Percentiles rank a stretch among this genome's conserved stretches.
Conservation (phyloP, 2,329 filamentous ascomycete species). For the Cercospora sp. region DNA sequence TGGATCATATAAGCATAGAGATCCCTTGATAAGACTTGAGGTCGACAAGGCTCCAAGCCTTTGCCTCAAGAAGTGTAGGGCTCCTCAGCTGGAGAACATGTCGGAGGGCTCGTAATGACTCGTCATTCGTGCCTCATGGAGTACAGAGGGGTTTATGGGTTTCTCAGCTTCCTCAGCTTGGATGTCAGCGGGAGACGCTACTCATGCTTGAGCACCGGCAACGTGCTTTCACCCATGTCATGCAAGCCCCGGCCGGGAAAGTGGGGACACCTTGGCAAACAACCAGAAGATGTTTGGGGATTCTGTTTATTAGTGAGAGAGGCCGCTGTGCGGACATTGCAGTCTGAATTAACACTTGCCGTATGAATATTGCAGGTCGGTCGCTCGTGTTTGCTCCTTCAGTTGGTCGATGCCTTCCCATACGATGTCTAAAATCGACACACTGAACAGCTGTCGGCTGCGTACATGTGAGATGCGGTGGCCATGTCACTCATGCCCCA, state of each 20-base stretch:
- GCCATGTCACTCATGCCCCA: background rate
- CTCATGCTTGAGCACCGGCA: background rate
- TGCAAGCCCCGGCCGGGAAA: background rate
- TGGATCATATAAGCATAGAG: background rate
- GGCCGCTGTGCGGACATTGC: background rate
- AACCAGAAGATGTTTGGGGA: background rate
- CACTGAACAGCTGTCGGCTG: background rate
- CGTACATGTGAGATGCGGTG: background rate
- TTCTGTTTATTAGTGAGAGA: background rate
- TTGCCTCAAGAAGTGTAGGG: background rate
- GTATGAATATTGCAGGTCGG: background rate
- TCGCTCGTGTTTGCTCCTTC: background rate
- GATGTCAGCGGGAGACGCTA: background rate
- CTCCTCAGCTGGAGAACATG: background rate
- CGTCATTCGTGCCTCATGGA: background rate
- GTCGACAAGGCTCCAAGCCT: background rate
- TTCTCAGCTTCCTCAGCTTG: background rate
- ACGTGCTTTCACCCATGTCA: background rate
- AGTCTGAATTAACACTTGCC: background rate
- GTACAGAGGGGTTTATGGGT: background rate
- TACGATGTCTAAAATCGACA: background rate
- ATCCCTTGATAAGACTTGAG: background rate
- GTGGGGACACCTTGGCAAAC: background rate
- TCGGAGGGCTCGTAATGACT: background rate
- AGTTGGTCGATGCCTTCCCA: background rate